Conservation (phyloP, 1,284 basidiomycete species). For the Cutaneotrichosporon daszewskae region DNA sequence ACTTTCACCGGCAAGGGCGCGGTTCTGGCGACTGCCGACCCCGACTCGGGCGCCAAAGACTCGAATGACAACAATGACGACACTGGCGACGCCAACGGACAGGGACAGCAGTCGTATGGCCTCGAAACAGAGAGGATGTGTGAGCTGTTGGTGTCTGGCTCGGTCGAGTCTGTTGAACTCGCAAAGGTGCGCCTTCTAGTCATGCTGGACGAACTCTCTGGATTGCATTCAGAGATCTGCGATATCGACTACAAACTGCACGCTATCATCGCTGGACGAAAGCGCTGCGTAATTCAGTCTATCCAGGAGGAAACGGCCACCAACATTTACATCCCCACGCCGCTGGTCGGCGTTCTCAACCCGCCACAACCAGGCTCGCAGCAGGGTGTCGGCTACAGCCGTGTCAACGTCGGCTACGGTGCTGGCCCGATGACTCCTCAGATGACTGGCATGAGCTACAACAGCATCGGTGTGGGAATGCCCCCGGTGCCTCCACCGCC, state of each 20-base stretch:
- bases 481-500: conserved; percentile 12
- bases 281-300: conserved; percentile 77
- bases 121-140: conserved; percentile 90
- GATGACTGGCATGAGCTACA: conserved; percentile 22
- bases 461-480: conserved; percentile 19
- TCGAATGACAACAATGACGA: conserved; percentile 3
- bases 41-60: conserved; percentile 12
- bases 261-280: conserved; percentile 83
- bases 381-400: conserved; percentile 32
- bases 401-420: conserved; percentile 17
- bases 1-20: conserved; percentile 17
- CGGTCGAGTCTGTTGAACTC: conserved; percentile 79
- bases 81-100: conserved; percentile 5
- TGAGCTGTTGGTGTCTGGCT: conserved; percentile 82
- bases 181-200: conserved; percentile 85
- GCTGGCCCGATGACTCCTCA: conserved; percentile 21
- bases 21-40: conserved; percentile 31
- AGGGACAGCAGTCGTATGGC: conserved; percentile 51
- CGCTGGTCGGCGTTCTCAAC: conserved; percentile 72
- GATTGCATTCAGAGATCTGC: conserved; percentile 79
- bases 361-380: conserved; percentile 32
- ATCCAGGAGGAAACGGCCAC: conserved; percentile 97
- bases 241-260: conserved; percentile 96
- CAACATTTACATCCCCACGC: conserved; percentile 90
- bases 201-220: conserved; percentile 89